Conservation (phyloP, 1,284 basidiomycete species). For the Heimioporus retisporus region DNA sequence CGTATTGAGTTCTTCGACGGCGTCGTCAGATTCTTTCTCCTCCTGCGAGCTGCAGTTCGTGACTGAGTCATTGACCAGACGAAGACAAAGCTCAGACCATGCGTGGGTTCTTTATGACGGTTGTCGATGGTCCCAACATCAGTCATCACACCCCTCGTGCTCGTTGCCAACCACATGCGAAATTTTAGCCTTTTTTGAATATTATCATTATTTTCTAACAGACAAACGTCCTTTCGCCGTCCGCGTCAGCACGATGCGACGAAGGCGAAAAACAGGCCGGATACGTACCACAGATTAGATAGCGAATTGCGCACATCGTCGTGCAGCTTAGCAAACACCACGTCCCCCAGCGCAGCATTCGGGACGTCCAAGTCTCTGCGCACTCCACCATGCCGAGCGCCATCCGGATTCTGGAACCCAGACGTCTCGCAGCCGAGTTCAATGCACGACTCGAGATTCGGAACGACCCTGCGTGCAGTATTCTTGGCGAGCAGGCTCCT, state of each 20-base stretch:
- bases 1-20: constrained; percentile 87
- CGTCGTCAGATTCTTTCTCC: constrained; percentile 85
- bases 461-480: constrained; percentile 26
- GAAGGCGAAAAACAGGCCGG: too few species aligned
- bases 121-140: too few species aligned
- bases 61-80: too few species aligned
- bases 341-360: constrained; percentile 42
- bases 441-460: constrained; percentile 59
- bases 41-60: constrained; percentile 64
- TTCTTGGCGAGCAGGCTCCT: constrained; percentile 14
- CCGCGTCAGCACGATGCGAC: too few species aligned
- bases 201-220: background rate
- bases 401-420: constrained; percentile 52
- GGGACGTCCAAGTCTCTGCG: constrained; percentile 56
- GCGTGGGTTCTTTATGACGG: too few species aligned
- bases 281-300: constrained; percentile 43
- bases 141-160: too few species aligned
- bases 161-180: too few species aligned
- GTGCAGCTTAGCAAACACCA: constrained; percentile 20
- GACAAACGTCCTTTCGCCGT: constrained; percentile 35
- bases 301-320: constrained; percentile 41
- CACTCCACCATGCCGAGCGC: constrained; percentile 66
- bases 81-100: too few species aligned
- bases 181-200: too few species aligned
- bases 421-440: constrained; percentile 56